Percentiles rank a stretch among this genome's conserved stretches.
Evolutionary conservation across 495 filamentous ascomycete genomes (phyloP).

Genomic region (Lepidopterella palustris): DNA sequence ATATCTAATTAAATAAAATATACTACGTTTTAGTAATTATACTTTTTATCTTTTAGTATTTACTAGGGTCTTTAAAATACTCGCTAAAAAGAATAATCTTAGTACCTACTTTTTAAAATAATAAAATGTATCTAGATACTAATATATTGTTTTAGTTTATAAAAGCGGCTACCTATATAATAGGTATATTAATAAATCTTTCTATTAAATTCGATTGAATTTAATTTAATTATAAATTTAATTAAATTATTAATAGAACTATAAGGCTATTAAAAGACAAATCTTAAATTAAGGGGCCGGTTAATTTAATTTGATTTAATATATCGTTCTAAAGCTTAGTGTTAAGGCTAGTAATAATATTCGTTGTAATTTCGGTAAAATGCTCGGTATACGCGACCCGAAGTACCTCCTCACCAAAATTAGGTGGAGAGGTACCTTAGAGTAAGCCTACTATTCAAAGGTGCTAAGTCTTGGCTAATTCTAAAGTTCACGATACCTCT

Average conservation of each 20-base stretch:
- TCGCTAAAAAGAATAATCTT: not conserved
- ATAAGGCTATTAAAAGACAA: not conserved
- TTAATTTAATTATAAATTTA: not conserved
- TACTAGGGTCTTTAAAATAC: constrained; percentile 2
- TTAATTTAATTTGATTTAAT: too few species aligned
- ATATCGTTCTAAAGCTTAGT: too few species aligned
- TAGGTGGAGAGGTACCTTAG: too few species aligned
- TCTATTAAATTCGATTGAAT: not conserved
- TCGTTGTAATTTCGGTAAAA: too few species aligned
- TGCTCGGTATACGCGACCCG: too few species aligned
- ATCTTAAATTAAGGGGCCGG: not conserved
- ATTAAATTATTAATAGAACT: not conserved
- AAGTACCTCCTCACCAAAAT: too few species aligned
- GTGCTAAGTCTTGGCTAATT: too few species aligned
- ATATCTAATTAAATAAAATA: constrained; percentile 16
- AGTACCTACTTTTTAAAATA: not conserved
- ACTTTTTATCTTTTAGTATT: constrained; percentile 11
- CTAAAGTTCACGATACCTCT: not conserved
- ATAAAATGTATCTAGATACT: not conserved
- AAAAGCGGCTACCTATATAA: not conserved
- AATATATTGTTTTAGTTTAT: not conserved
- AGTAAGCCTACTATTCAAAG: too few species aligned
- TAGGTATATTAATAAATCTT: not conserved
- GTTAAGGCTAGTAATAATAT: too few species aligned
- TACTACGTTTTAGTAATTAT: constrained; percentile 14